Percentiles rank a stretch among this genome's conserved stretches.
Conservation (phyloP, 345 rosid species). For the Brassica incana region DNA sequence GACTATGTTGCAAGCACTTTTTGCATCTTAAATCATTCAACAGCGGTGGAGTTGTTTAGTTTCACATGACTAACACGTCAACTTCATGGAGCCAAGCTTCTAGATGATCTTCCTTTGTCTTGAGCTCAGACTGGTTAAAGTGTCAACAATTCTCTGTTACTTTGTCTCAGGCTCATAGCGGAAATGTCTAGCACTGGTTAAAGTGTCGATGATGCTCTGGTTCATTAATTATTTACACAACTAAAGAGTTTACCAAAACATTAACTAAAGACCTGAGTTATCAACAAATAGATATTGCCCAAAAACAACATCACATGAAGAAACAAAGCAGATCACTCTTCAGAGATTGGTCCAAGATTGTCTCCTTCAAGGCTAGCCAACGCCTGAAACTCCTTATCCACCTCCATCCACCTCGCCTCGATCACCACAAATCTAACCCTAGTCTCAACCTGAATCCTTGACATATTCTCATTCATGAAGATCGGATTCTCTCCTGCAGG, state of each 20-base stretch:
- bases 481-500: conserved; percentile 71
- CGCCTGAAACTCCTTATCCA: conserved; percentile 81
- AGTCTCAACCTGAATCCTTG: conserved; percentile 59
- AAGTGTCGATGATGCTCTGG: background rate
- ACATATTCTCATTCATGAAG: conserved; percentile 58
- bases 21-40: no score
- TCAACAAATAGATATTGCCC: background rate
- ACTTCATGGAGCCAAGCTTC: no score
- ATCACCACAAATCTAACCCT: conserved; percentile 63
- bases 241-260: conserved; percentile 6
- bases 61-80: no score
- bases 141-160: no score
- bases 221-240: background rate
- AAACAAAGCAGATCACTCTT: conserved; percentile 5
- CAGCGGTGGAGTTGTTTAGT: no score
- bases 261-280: background rate
- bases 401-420: conserved; percentile 76
- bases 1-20: no score
- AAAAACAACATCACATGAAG: background rate
- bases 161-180: no score
- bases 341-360: conserved; percentile 62
- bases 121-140: no score
- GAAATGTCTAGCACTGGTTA: no score
- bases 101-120: no score
- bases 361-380: conserved; percentile 80